Evolutionary conservation across 345 rosid genomes (phyloP).

Genomic region (Salix purpurea): DNA sequence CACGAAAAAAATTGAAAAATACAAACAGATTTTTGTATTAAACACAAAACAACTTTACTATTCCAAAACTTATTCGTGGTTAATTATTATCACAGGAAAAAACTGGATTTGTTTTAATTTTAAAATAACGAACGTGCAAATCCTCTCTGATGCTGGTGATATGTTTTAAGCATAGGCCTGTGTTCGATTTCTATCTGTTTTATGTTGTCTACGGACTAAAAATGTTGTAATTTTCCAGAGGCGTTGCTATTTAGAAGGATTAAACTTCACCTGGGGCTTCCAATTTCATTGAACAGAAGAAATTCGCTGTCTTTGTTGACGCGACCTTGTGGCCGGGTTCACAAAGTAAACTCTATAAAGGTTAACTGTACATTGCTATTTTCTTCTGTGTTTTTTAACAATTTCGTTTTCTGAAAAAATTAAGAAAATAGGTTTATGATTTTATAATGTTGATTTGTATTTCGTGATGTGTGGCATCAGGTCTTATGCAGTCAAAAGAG

Average conservation of each 20-base stretch:
- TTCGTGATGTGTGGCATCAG: constrained; percentile 24
- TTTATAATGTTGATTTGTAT: neutral
- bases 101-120: too few species aligned
- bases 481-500: constrained; percentile 50
- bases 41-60: neutral
- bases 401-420: neutral
- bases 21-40: neutral
- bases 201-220: neutral
- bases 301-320: constrained; percentile 10
- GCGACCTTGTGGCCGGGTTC: constrained; percentile 1
- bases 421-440: neutral
- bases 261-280: constrained; percentile 27
- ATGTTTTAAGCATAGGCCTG: neutral
- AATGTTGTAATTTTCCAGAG: constrained; percentile 28
- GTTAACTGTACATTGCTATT: constrained; percentile 17
- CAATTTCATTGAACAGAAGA: constrained; percentile 31
- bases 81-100: neutral
- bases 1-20: neutral
- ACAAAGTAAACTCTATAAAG: constrained; percentile 17
- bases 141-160: neutral
- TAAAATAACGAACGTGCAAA: neutral
- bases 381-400: neutral
- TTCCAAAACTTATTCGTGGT: neutral
- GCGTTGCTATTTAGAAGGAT: constrained; percentile 26
- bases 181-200: neutral